Conservation (phyloP, 164 flowering plant species). For the Stephania cephalantha region DNA sequence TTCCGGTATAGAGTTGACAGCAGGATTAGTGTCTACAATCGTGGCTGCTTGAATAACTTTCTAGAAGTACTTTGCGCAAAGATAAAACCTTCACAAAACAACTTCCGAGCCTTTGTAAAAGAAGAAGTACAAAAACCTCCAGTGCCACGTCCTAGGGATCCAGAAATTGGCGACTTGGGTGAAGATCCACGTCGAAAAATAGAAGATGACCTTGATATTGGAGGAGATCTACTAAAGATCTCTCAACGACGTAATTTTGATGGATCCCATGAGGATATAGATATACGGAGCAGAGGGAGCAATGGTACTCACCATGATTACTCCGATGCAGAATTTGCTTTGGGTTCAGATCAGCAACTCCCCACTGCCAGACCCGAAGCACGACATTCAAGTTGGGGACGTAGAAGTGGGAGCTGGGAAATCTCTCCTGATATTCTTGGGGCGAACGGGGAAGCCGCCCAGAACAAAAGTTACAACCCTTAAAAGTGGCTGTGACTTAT, state of each 20-base stretch:
- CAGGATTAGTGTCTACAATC: conserved; percentile 57
- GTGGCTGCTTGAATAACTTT: conserved; percentile 67
- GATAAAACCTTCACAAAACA: conserved; percentile 63
- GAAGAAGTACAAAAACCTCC: conserved; percentile 52
- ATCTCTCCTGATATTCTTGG: conserved; percentile 46
- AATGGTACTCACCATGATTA: conserved; percentile 46
- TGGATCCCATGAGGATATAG: conserved; percentile 63
- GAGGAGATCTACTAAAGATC: conserved; percentile 75
- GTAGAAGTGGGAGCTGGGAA: conserved; percentile 77
- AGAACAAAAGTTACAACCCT: conserved; percentile 30
- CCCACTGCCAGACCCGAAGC: conserved; percentile 40
- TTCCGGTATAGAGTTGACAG: conserved; percentile 76
- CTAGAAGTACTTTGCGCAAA: conserved; percentile 70
- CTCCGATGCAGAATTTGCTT: conserved; percentile 45
- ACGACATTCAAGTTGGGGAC: conserved; percentile 57
- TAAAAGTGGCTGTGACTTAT: conserved; percentile 2
- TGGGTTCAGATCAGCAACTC: conserved; percentile 44
- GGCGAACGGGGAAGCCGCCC: conserved; percentile 11
- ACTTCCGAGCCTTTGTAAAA: conserved; percentile 65
- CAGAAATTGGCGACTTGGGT: conserved; percentile 44
- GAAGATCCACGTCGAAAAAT: conserved; percentile 65
- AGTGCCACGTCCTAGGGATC: conserved; percentile 27
- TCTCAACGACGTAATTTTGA: conserved; percentile 73
- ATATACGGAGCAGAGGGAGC: conserved; percentile 62
- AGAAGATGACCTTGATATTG: conserved; percentile 82